Evolutionary conservation across 2,329 filamentous ascomycete species (phyloP).

Genomic region (Penicillium glabrum): DNA sequence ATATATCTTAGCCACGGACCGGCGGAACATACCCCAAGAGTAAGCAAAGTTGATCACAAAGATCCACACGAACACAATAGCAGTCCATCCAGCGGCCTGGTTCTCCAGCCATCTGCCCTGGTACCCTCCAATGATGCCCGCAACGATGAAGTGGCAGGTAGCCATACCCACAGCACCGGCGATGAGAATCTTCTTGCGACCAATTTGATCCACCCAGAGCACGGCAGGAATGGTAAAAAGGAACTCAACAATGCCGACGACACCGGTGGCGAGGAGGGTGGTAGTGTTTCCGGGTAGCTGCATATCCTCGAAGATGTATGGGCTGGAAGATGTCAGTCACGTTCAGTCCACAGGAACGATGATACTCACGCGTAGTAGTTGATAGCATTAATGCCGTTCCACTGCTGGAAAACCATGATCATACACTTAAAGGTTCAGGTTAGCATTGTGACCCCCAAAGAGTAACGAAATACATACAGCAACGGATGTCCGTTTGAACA

Average conservation of each 20-base stretch:
- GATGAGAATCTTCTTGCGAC: conserved; percentile 42
- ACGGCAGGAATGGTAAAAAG: conserved; percentile 43
- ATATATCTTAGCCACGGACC: neutral
- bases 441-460: conserved; percentile 51
- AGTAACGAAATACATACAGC: conserved; percentile 38
- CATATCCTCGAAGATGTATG: conserved; percentile 37
- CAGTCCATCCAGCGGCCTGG: conserved; percentile 66
- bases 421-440: conserved; percentile 53
- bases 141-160: conserved; percentile 69
- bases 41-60: conserved; percentile 75
- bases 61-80: conserved; percentile 62
- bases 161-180: conserved; percentile 67
- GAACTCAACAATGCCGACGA: conserved; percentile 42
- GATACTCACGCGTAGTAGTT: conserved; percentile 38
- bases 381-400: conserved; percentile 49
- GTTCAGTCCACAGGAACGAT: neutral
- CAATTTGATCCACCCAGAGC: conserved; percentile 42
- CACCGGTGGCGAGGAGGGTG: conserved; percentile 40
- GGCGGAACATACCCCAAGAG: conserved; percentile 53
- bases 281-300: conserved; percentile 37
- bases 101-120: conserved; percentile 60
- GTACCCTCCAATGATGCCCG: conserved; percentile 65
- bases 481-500: conserved; percentile 37
- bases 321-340: conserved; percentile 8
- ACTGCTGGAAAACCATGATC: conserved; percentile 47